Base-by-base conservation (phyloP, 495 filamentous ascomycete species). In the Aspergillus ostianus region DNA sequence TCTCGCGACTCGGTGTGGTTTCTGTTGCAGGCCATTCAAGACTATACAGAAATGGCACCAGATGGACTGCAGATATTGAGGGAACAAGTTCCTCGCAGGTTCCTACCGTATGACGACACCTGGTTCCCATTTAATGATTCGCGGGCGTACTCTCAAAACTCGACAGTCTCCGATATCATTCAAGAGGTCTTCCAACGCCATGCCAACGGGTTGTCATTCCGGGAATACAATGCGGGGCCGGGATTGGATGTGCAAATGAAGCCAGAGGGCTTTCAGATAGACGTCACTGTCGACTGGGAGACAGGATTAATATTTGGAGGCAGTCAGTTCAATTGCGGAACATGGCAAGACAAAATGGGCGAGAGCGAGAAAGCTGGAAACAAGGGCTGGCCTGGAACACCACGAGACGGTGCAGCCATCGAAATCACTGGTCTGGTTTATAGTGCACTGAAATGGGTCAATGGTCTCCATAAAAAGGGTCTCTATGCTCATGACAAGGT, bases 301-400 rank as follows among this genome's bases (percentile, higher is more conserved):
- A 96, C 89, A 2, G 95, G 95, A 18, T 82, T 99, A 55, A 87
- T 99, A 59, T 96, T 93, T 64, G 95, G 95, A 44, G 95, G 95
- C 41, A 97, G 88, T 63, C 91, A 97, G 69, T 78, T 76, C 70
- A 99, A 99, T 69, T 99, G 95, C 66, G 95, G 95, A 55, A 99
- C 95, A 5, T 99, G 95, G 95, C 96, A 97, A 89, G 95, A 99
- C 77, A 99, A 99, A 82, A 99, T 98, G 94, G 95, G 95, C n/a
- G 95, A 99, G 73, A 96, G 91, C 57, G 84, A 89, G 56, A 90
- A 86, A 57, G 95, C 95, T 21, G 87, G 89, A 44, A 95, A 85
- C 66, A 98, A 97, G 78, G 95, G 95, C 54, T 77, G 94, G n/a
- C 95, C 95, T 0, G 95, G 92, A 2, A 98, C 95, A 26, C 95